A percentile compares a stretch with the other conserved stretches of the same genome.
phyloP scores from a whole-genome alignment of 305 asterid species.

The Fraxinus baroniana region DNA sequence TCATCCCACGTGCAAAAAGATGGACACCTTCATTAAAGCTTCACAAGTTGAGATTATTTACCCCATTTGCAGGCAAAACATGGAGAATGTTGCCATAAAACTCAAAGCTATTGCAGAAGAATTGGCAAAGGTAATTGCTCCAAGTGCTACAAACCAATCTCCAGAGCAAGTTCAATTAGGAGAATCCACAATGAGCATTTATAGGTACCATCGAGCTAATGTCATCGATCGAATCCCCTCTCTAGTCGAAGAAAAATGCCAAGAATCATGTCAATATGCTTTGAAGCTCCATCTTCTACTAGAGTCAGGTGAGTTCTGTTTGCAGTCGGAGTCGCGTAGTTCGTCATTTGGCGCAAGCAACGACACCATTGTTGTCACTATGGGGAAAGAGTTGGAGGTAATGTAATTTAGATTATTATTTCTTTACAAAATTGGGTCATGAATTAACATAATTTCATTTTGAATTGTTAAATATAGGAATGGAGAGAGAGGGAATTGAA shows the following conservation, averaged over 20 bases:
- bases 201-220: constrained; percentile 41
- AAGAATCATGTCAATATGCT: constrained; percentile 36
- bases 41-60: not conserved
- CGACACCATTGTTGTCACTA: constrained; percentile 35
- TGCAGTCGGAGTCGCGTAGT: constrained; percentile 12
- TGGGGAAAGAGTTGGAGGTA: constrained; percentile 54
- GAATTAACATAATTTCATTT: not conserved
- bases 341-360: constrained; percentile 27
- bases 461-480: constrained; percentile 26
- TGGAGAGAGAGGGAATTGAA: constrained; percentile 29
- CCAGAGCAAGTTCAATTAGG: constrained; percentile 19
- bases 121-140: constrained; percentile 29
- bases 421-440: not conserved
- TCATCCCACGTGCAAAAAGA: not conserved
- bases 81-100: constrained; percentile 30
- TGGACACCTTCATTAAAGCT: not conserved
- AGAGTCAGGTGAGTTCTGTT: constrained; percentile 34
- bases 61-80: constrained; percentile 34
- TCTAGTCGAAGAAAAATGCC: constrained; percentile 2
- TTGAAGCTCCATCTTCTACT: constrained; percentile 49
- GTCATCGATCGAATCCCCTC: constrained; percentile 35
- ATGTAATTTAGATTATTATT: not conserved
- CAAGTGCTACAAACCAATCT: constrained; percentile 17
- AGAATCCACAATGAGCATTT: constrained; percentile 36
- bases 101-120: constrained; percentile 42